Percentiles rank a stretch among this genome's conserved stretches.
These are phyloP conservation scores for Phytophthora podocarpi DNA, from an alignment of 352 stramenopile genomes.

Conservation along the genomic window DNA sequence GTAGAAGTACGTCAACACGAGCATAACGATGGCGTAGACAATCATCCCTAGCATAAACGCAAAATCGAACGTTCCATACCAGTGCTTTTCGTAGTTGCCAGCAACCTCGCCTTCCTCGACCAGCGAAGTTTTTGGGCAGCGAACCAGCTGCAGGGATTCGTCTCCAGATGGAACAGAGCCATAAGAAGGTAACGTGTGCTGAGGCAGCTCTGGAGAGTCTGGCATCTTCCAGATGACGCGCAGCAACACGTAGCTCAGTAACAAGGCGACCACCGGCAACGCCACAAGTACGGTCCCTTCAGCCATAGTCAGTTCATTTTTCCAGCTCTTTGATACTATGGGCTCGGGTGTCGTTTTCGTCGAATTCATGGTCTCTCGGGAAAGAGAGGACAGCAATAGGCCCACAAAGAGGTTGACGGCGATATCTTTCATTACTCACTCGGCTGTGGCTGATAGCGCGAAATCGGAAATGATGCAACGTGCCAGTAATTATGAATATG, in stretches of 20 bases:
- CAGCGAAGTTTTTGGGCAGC: constrained; percentile 53
- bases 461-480: constrained; percentile 14
- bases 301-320: constrained; percentile 24
- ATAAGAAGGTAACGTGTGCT: constrained; percentile 42
- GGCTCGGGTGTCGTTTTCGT: neutral
- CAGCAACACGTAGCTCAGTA: constrained; percentile 67
- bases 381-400: constrained; percentile 8
- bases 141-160: constrained; percentile 38
- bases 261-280: constrained; percentile 51
- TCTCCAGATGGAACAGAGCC: constrained; percentile 35
- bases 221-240: constrained; percentile 70
- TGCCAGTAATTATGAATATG: too few relatives aligned
- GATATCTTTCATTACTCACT: constrained; percentile 7
- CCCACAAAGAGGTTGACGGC: constrained; percentile 13
- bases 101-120: constrained; percentile 71
- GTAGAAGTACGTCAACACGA: constrained; percentile 69
- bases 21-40: constrained; percentile 50
- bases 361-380: constrained; percentile 9
- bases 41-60: constrained; percentile 64
- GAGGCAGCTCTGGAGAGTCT: constrained; percentile 29
- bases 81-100: constrained; percentile 58
- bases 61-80: constrained; percentile 64
- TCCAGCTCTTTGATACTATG: constrained; percentile 32
- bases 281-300: constrained; percentile 34
- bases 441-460: neutral